phyloP scores from a whole-genome alignment of 345 rosid genomes.

The Combretum micranthum region DNA sequence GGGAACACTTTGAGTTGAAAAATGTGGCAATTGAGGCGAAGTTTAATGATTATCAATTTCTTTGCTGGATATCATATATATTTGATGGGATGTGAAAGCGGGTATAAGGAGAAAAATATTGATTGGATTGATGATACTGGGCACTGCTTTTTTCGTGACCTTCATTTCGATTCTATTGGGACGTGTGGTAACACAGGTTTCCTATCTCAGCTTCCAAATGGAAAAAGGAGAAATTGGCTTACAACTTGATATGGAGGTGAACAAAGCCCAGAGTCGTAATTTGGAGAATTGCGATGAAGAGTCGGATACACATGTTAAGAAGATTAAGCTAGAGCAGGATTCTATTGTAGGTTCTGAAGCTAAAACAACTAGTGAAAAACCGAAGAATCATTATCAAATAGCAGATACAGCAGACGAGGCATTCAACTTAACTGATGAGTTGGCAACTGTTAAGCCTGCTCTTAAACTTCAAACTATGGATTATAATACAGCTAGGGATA shows the following conservation, averaged over 20 bases:
- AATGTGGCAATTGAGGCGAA: slow-evolving; percentile 25
- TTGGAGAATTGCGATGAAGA: too few species aligned
- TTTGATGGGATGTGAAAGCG: slow-evolving; percentile 19
- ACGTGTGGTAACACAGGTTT: neutral
- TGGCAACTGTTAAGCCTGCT: too few species aligned
- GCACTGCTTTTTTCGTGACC: slow-evolving; percentile 29
- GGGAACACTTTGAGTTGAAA: slow-evolving; percentile 24
- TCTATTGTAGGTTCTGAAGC: slow-evolving; percentile 8
- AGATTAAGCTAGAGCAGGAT: slow-evolving; percentile 28
- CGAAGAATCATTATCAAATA: slow-evolving; percentile 15
- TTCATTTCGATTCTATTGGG: slow-evolving; percentile 15
- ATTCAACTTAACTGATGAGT: too few species aligned
- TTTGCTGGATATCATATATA: slow-evolving; percentile 30
- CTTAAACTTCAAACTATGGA: too few species aligned
- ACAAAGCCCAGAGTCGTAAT: slow-evolving; percentile 34
- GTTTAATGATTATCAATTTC: slow-evolving; percentile 18
- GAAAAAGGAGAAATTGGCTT: slow-evolving; percentile 60
- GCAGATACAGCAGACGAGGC: too few species aligned
- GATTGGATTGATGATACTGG: slow-evolving; percentile 50
- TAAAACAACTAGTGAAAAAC: neutral
- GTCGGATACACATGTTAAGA: slow-evolving; percentile 41
- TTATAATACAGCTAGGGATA: too few species aligned
- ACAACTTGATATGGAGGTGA: slow-evolving; percentile 69
- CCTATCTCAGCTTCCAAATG: slow-evolving; percentile 13
- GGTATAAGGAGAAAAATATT: slow-evolving; percentile 24